Evolutionary conservation across 306 rosid genomes (phyloP).

Genomic region (Prunus persica): DNA sequence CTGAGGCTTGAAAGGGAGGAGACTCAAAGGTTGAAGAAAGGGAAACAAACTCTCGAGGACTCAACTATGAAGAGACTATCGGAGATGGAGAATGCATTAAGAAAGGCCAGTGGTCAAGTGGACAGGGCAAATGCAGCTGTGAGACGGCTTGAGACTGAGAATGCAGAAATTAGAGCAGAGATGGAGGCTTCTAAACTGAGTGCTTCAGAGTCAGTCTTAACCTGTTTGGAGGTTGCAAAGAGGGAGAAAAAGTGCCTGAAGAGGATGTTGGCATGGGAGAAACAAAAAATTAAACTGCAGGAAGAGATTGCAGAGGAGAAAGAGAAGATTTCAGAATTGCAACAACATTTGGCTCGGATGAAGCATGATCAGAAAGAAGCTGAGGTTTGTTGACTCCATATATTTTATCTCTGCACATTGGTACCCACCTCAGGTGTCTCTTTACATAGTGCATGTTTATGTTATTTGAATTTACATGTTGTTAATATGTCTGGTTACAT

Average conservation of each 20-base stretch:
- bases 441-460: neutral
- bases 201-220: constrained; percentile 77
- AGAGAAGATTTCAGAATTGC: constrained; percentile 60
- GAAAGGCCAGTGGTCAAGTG: constrained; percentile 92
- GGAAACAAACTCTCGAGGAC: constrained; percentile 81
- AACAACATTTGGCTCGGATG: constrained; percentile 49
- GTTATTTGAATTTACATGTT: neutral
- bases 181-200: constrained; percentile 98
- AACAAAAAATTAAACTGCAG: constrained; percentile 75
- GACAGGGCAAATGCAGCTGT: constrained; percentile 89
- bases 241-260: constrained; percentile 82
- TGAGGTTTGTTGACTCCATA: constrained; percentile 52
- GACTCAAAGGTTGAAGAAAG: constrained; percentile 88
- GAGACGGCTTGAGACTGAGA: constrained; percentile 77
- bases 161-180: constrained; percentile 96
- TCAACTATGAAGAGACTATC: constrained; percentile 86
- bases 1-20: constrained; percentile 93
- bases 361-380: constrained; percentile 63
- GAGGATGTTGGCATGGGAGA: constrained; percentile 94
- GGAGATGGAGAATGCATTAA: constrained; percentile 91
- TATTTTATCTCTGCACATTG: constrained; percentile 2
- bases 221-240: constrained; percentile 84
- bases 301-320: constrained; percentile 69
- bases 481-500: neutral
- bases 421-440: neutral